phyloP scores from a whole-genome alignment of 495 filamentous ascomycete species.

The Aspergillus sparsus region DNA sequence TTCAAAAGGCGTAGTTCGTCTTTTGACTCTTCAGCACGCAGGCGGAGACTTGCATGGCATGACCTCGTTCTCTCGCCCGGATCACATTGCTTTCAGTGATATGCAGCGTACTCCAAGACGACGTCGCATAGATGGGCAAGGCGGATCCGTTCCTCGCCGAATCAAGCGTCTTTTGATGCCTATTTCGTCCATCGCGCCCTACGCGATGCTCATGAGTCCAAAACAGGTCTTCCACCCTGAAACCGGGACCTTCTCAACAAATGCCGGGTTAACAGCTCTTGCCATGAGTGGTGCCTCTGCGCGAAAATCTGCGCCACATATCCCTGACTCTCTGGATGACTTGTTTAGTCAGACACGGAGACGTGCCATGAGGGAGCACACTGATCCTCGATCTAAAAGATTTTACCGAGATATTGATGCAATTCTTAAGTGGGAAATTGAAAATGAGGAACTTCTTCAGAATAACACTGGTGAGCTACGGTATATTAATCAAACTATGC shows the following conservation, averaged over 20 bases:
- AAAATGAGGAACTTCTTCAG: constrained; percentile 36
- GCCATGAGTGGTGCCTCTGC: not conserved
- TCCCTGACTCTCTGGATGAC: constrained; percentile 34
- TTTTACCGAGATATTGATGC: constrained; percentile 32
- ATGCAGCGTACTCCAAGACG: constrained; percentile 1
- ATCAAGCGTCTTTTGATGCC: constrained; percentile 24
- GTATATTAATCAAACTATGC: constrained; percentile 42
- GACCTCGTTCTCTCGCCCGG: constrained; percentile 33
- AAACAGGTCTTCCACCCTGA: constrained; percentile 41
- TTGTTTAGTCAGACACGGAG: constrained; percentile 25
- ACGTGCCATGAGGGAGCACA: constrained; percentile 10
- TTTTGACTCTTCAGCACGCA: constrained; percentile 36
- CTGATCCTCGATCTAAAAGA: constrained; percentile 21
- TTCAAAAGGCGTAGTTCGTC: constrained; percentile 30
- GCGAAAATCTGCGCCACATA: constrained; percentile 10
- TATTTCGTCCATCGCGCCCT: constrained; percentile 33
- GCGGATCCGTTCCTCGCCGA: constrained; percentile 1
- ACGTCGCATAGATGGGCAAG: not conserved
- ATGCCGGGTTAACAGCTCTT: constrained; percentile 26
- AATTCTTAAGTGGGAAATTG: constrained; percentile 42
- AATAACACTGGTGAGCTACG: constrained; percentile 21
- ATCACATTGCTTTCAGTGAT: constrained; percentile 6
- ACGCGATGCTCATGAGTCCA: constrained; percentile 51
- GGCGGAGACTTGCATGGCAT: constrained; percentile 16
- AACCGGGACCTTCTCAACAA: constrained; percentile 50